Percentiles rank a stretch among this genome's conserved stretches.
Evolutionary conservation across 768 basidiomycete species (phyloP).

Genomic region (Trichaptum fuscoviolaceum): DNA sequence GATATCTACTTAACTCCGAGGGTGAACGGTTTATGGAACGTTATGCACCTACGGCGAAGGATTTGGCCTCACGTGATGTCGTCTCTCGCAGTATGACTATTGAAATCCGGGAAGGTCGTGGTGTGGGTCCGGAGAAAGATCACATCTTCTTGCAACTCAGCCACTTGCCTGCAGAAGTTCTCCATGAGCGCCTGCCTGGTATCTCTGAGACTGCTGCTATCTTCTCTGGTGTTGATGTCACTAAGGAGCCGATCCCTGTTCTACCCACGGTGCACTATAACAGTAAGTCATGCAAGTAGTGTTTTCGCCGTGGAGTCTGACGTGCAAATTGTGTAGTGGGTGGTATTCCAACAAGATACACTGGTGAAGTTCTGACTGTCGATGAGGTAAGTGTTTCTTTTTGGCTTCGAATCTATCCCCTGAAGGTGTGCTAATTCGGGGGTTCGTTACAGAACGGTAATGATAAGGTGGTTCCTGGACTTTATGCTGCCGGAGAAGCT

Average conservation of each 20-base stretch:
- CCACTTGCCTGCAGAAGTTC: conserved; percentile 91
- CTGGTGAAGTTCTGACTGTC: conserved; percentile 89
- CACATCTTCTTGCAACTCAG: conserved; percentile 96
- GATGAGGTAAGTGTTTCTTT: conserved; percentile 45
- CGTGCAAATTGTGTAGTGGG: conserved; percentile 59
- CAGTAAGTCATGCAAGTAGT: conserved; percentile 49
- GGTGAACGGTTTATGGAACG: conserved; percentile 99
- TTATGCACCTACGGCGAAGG: conserved; percentile 98
- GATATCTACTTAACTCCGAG: conserved; percentile 95
- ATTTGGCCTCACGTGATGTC: conserved; percentile 98
- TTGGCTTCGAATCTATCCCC: not conserved
- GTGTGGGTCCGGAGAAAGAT: conserved; percentile 97
- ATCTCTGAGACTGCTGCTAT: conserved; percentile 99
- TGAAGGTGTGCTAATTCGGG: not conserved
- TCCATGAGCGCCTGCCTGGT: conserved; percentile 95
- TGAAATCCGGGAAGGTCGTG: conserved; percentile 97
- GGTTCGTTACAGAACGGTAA: conserved; percentile 58
- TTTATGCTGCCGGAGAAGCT: conserved; percentile 98
- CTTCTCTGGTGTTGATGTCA: conserved; percentile 98
- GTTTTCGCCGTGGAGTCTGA: conserved; percentile 10
- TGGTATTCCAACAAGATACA: conserved; percentile 98
- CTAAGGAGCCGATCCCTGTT: conserved; percentile 99
- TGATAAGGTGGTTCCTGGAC: conserved; percentile 90
- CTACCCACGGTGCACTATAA: conserved; percentile 99
- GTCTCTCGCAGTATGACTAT: conserved; percentile 99